Evolutionary conservation across 306 rosid species (phyloP).

Genomic region (Prunus mira): DNA sequence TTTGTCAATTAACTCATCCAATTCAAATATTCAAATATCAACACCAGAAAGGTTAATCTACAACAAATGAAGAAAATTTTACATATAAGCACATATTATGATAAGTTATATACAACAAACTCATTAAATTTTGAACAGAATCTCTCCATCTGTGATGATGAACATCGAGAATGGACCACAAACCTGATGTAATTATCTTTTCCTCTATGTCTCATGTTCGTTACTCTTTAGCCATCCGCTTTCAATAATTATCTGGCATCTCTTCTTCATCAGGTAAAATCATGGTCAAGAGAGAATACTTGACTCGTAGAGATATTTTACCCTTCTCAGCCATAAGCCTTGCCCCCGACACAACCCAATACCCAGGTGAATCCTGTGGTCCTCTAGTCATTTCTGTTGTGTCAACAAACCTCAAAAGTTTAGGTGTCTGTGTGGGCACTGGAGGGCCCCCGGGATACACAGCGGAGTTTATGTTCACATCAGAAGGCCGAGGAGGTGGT

Average conservation of each 20-base stretch:
- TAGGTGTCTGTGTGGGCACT: conserved; percentile 58
- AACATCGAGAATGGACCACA: conserved; percentile 17
- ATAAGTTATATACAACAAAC: conserved; percentile 43
- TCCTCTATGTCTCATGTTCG: neutral
- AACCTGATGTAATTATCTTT: neutral
- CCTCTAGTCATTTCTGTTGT: conserved; percentile 94
- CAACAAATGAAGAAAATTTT: conserved; percentile 35
- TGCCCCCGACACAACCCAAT: conserved; percentile 92
- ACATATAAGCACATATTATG: conserved; percentile 35
- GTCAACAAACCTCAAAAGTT: conserved; percentile 79
- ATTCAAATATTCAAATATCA: conserved; percentile 13
- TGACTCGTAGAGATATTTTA: conserved; percentile 75
- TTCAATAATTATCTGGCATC: conserved; percentile 4
- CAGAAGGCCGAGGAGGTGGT: conserved; percentile 56
- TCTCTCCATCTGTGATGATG: neutral
- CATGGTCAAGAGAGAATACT: conserved; percentile 68
- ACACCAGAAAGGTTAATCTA: conserved; percentile 27
- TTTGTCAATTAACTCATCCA: conserved; percentile 1
- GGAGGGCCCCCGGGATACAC: conserved; percentile 90
- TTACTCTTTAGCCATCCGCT: neutral
- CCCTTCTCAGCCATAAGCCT: conserved; percentile 67
- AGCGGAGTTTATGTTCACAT: conserved; percentile 74
- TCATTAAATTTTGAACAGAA: conserved; percentile 3
- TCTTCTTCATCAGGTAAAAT: conserved; percentile 62
- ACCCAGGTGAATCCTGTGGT: conserved; percentile 85